Evolutionary conservation across 345 rosid species (phyloP), one percentile per base, ranked within the genome.

Genomic region (Aethionema arabicum): DNA sequence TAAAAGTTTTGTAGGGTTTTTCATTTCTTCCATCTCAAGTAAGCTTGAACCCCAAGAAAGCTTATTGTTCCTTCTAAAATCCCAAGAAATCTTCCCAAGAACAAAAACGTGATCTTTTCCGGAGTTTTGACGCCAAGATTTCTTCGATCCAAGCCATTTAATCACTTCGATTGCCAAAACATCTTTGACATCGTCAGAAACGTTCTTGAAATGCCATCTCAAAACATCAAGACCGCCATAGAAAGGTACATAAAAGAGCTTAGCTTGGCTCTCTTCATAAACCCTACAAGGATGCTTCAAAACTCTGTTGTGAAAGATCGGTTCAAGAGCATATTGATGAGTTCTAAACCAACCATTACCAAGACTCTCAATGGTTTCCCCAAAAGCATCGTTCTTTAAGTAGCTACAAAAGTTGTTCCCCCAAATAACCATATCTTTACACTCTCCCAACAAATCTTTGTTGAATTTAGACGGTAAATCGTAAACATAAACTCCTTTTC

Each of bases 21-120:
- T 81, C 96, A 91, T 85, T 75, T 85, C 82, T 21, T 81, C 70
- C 27, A 79, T 72, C 74, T 81, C 79, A 7, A 92, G 80, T 53
- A 92, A 79, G 30, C 74, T 76, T 39, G 83, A 83, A 0, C 98
- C 96, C 95, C 98, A 88, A 12, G 81, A 63, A 69, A 74, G 52
- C 10, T 71, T 68, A n/a, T 43, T 3, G 0, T 11, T 51, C 66
- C 96, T 85, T 68, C 96, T 73, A 73, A 91, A 91, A 80, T 91
- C 98, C 96, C 95, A 88, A 30, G 98, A 83, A 52, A 86, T 72
- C 59, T 88, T 91, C 3, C 92, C 95, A 33, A 88, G 57, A 29
- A 85, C 96, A n/a, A 91, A 81, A 2, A 83, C 98, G n/a, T 91
- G 95, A 73, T 92, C 95, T 67, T 77, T 82, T 3, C 95, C 93